A percentile compares a stretch with the other conserved stretches of the same genome.
phyloP scores from a whole-genome alignment of 2,329 filamentous ascomycete species.

The Periglandula ipomoeae region DNA sequence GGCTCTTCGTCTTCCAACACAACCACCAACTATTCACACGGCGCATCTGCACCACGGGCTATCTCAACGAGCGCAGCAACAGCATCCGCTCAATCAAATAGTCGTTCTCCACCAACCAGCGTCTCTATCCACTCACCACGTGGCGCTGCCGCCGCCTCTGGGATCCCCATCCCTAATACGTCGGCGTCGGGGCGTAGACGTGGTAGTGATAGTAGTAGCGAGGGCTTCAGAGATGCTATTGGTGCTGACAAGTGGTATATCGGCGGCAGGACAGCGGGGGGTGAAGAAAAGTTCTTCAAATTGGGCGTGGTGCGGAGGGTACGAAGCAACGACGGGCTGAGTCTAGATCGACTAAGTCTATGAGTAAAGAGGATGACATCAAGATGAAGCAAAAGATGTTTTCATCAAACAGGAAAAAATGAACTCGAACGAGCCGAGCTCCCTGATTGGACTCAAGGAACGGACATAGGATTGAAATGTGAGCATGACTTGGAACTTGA shows the following conservation, averaged over 20 bases:
- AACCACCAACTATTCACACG: slow-evolving; percentile 14
- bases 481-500: slow-evolving; percentile 2
- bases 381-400: too few relatives aligned
- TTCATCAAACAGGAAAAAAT: background rate
- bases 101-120: slow-evolving; percentile 17
- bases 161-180: slow-evolving; percentile 31
- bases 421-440: background rate
- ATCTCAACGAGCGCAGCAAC: slow-evolving; percentile 16
- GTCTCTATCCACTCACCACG: slow-evolving; percentile 22
- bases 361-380: slow-evolving; percentile 29
- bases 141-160: slow-evolving; percentile 13
- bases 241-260: slow-evolving; percentile 77
- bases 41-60: slow-evolving; percentile 14
- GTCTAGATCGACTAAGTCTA: slow-evolving; percentile 65
- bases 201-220: slow-evolving; percentile 66
- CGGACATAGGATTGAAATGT: background rate
- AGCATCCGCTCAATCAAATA: slow-evolving; percentile 14
- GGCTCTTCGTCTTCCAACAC: slow-evolving; percentile 19
- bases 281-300: slow-evolving; percentile 78
- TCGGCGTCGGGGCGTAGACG: slow-evolving; percentile 36
- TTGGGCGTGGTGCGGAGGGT: slow-evolving; percentile 66
- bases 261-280: slow-evolving; percentile 62
- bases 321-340: slow-evolving; percentile 64
- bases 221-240: slow-evolving; percentile 64
- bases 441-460: too few relatives aligned